Base-by-base conservation (phyloP, 352 stramenopile genomes). In the Pythium insidiosum region DNA sequence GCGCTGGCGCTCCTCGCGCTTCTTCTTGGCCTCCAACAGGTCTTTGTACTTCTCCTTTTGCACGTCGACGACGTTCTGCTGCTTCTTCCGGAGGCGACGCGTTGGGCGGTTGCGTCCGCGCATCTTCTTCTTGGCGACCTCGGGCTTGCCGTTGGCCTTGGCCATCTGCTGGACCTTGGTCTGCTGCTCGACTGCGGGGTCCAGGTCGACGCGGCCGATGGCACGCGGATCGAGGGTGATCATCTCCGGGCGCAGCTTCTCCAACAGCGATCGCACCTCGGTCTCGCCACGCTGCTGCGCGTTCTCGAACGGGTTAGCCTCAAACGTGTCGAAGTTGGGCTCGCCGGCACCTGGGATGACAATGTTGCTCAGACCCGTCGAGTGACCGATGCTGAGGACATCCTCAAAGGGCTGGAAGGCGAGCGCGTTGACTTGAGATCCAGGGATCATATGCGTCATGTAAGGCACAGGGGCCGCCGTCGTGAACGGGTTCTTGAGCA, bases 361-460 rank as follows among this genome's bases (percentile, higher is more conserved):
- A 16, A 94, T 68, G 31, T 76, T 90, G 50, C 74, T 66, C 31
- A 90, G 58, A 23, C 88, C 94, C 5, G 72, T 75, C 0, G 77
- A 44, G 58, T 99, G 96, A 23, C 96, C 96, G 49, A 99, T 76
- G 31, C 81, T 84, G 34, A 98, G 80, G 38, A 98, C 93, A 80
- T 99, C 97, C 79, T 99, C 96, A 56, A 97, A 99, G 2, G 97
- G 96, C 29, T 95, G 80, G 71, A 99, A 99, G n/a, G 85, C 77
- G 5, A 98, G 50, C 15, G 75, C 94, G 50, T 70, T 85, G 26
- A 98, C 56, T 39, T 89, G 71, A 11, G 78, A 87, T 37, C 77
- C 76, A 10, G 84, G 81, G 46, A 97, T 64, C 45, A 72, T 53
- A 68, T 97, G 88, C 43, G 70, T 85, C 83, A 97, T 94, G 79